Base-by-base conservation (phyloP, 164 flowering plant species). In the Buxus sempervirens region DNA sequence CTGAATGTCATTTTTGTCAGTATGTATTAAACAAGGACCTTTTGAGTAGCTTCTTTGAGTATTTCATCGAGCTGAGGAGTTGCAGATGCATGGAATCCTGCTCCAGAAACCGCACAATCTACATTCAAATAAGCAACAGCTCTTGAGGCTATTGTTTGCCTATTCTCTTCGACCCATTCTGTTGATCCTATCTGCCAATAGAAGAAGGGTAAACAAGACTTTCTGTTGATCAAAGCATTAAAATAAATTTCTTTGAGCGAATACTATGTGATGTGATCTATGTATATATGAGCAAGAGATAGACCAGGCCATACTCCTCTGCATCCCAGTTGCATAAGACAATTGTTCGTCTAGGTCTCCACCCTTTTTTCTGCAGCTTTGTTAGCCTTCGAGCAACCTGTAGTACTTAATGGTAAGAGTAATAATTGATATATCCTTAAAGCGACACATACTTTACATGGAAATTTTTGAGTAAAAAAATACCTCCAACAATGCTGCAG, bases 301-400 rank as follows among this genome's bases (percentile, higher is more conserved):
- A 75, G 69, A 88, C 96, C 90, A 90, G 78, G 68, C 93, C 93
- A 80, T 85, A 90, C 71, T 90, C 96, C 78, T 90, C 93, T 4
- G 93, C 96, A 72, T 90, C 96, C 96, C 96, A 90, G 72, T 80
- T 90, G 84, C 96, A 90, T 66, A 90, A 75, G 54, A 90, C 54
- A 14, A 88, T 86, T 25, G 91, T 88, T 69, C 96, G 57, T 62
- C 90, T 72, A 24, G 95, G 91, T 67, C 60, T 86, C 91, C 91
- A 87, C 49, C 91, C 95, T 71, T 55, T 79, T 58, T 76, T 78
- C 73, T 79, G 88, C 75, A 88, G 78, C 76, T 86, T 85, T 57
- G 66, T 77, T 19, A 88, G 70, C 78, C 96, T 84, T 73, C 75
- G 63, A 21, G 90, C 89, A 22, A 90, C 69, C 92, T 89, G 42